Evolutionary conservation across 352 stramenopile genomes (phyloP), one percentile per base, ranked within the genome.

Genomic region (Globisporangium rhizosaccharum): DNA sequence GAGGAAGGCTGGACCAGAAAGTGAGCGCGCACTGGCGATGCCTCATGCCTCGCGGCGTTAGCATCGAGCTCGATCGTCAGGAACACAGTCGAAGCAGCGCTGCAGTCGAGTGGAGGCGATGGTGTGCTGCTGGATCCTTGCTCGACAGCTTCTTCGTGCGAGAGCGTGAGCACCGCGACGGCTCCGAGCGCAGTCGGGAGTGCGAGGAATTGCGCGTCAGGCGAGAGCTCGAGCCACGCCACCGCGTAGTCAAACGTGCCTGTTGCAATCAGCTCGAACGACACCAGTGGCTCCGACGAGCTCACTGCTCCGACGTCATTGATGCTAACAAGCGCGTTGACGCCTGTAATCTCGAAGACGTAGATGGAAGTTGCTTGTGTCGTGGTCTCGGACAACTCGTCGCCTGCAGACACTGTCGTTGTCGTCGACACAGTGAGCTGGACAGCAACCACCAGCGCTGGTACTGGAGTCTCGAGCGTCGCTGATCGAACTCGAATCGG

Each of bases 171-270:
- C 7, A 66, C 46, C 10, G 41, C 26, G 48, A 74, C 39, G 1
- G 37, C 39, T 0, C 44, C 44, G 6, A 54, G 60, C 18, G 20
- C 28, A 4, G 63, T 37, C 18, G 45, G 69, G 12, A 75, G 45
- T 25, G 70, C 62, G 17, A 79, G 23, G 48, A 66, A 52, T n/a
- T 51, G 39, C 14, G 51, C 65, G 53, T 73, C 68, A 25, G 61
- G 67, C 2, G 72, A 76, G 2, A 79, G 25, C 25, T 67, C 54
- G n/a, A 66, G 26, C 61, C 48, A 53, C 5, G n/a, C 46, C 17
- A 61, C 7, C 17, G 6, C 17, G 25, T 36, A 36, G 9, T 59
- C 52, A 12, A 65, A 45, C 15, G 42, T 52, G 11, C 44, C 59
- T 23, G 44, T n/a, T 7, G 59, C 53, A 41, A 50, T 12, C 18